These are phyloP conservation scores for Phytophthora aleatoria DNA, from an alignment of 352 stramenopile species.

Conservation along the genomic window DNA sequence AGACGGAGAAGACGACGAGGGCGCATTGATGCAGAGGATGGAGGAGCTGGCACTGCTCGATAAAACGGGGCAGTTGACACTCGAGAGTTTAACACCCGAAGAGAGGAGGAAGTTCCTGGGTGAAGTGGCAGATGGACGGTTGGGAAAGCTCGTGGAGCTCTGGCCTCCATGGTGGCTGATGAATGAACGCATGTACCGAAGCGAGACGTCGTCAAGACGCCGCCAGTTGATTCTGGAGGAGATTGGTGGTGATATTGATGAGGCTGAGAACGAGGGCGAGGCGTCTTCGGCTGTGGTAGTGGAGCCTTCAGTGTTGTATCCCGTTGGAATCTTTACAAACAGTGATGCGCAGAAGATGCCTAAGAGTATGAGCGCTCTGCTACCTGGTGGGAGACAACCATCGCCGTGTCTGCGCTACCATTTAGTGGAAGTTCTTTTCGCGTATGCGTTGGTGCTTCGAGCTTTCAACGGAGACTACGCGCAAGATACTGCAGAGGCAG, in stretches of 20 bases:
- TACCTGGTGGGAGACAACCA: constrained; percentile 32
- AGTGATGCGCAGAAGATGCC: constrained; percentile 43
- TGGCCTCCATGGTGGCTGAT: constrained; percentile 82
- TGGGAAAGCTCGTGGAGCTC: constrained; percentile 66
- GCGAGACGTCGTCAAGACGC: constrained; percentile 48
- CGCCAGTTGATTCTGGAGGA: constrained; percentile 58
- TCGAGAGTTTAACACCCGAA: constrained; percentile 63
- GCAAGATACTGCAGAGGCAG: constrained; percentile 59
- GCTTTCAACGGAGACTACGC: constrained; percentile 80
- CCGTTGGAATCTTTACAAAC: constrained; percentile 54
- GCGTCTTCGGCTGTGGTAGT: neutral
- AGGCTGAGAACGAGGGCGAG: constrained; percentile 8
- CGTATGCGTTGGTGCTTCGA: constrained; percentile 72
- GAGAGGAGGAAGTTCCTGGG: constrained; percentile 66
- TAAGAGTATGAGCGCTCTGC: constrained; percentile 33
- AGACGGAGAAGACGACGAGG: constrained; percentile 29
- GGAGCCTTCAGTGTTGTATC: constrained; percentile 40
- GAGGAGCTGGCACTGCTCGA: constrained; percentile 57
- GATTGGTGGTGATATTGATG: constrained; percentile 20
- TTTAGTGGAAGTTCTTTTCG: constrained; percentile 70
- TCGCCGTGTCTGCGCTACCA: constrained; percentile 60
- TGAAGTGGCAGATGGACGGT: constrained; percentile 63
- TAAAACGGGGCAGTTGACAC: constrained; percentile 46
- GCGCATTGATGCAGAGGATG: constrained; percentile 45
- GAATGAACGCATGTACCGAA: constrained; percentile 48